These are phyloP conservation scores for Vitis amurensis DNA, from an alignment of 164 flowering plant species.

Conservation along the genomic window DNA sequence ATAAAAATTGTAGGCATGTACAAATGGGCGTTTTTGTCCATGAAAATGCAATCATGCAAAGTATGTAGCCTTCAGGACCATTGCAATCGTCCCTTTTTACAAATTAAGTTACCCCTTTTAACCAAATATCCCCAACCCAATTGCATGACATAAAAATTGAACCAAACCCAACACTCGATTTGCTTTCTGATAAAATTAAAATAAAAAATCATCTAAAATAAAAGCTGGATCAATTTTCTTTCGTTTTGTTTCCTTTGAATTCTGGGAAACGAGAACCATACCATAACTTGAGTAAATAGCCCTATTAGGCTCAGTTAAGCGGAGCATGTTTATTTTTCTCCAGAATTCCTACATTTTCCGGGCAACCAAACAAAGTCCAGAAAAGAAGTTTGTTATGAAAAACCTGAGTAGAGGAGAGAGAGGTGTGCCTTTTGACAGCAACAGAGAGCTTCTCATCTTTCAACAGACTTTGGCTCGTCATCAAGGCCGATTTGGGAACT, in stretches of 20 bases:
- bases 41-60: no score
- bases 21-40: no score
- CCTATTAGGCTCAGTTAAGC: neutral
- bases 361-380: neutral
- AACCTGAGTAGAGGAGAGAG: slow-evolving; percentile 74
- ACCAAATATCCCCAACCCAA: no score
- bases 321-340: neutral
- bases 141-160: no score
- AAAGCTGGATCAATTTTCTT: no score
- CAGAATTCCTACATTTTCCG: neutral
- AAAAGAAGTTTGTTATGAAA: neutral
- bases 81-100: no score
- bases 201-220: neutral
- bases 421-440: slow-evolving; percentile 32
- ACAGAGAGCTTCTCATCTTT: slow-evolving; percentile 40
- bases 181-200: neutral
- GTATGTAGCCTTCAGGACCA: no score
- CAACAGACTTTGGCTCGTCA: slow-evolving; percentile 44
- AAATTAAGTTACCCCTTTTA: no score
- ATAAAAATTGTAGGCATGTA: no score
- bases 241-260: neutral
- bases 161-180: no score
- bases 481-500: slow-evolving; percentile 67
- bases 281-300: neutral
- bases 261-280: neutral